Evolutionary conservation across 2,329 filamentous ascomycete species (phyloP).

Genomic region (Fusarium sp.): DNA sequence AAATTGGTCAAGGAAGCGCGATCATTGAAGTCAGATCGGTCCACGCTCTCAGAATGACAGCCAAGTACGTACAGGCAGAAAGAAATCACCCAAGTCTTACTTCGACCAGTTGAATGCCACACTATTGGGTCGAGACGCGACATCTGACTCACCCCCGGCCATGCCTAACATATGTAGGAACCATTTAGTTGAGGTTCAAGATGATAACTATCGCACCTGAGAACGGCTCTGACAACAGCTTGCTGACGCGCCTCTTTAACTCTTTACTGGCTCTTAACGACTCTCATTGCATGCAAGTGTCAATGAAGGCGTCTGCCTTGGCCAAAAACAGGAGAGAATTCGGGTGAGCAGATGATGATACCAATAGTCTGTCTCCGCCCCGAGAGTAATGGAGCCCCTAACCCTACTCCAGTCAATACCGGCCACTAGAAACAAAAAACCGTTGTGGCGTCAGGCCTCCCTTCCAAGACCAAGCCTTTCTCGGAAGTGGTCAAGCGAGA

Average conservation of each 20-base stretch:
- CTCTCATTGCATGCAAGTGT: background rate
- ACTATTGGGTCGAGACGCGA: conserved; percentile 1
- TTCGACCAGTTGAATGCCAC: conserved; percentile 1
- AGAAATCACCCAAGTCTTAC: conserved; percentile 12
- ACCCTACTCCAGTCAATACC: conserved; percentile 25
- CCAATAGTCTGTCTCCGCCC: conserved; percentile 42
- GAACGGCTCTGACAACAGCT: background rate
- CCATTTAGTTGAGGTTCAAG: background rate
- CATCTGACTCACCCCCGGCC: conserved; percentile 24
- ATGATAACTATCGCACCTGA: background rate
- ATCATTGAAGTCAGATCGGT: conserved; percentile 29
- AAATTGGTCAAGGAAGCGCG: conserved; percentile 12
- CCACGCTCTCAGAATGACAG: conserved; percentile 27
- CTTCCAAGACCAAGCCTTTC: conserved; percentile 29
- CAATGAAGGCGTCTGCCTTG: background rate
- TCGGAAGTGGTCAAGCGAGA: conserved; percentile 34
- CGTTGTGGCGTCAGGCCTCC: conserved; percentile 42
- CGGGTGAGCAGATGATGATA: conserved; percentile 32
- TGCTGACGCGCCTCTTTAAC: background rate
- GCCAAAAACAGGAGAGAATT: conserved; percentile 21
- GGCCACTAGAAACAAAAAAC: conserved; percentile 44
- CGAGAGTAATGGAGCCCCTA: conserved; percentile 37
- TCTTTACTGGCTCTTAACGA: background rate
- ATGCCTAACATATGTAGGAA: background rate
- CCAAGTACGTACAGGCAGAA: conserved; percentile 24